A percentile compares a stretch with the other conserved stretches of the same genome.
phyloP scores from a whole-genome alignment of 2,329 filamentous ascomycete genomes.

The Lachnellula suecica region DNA sequence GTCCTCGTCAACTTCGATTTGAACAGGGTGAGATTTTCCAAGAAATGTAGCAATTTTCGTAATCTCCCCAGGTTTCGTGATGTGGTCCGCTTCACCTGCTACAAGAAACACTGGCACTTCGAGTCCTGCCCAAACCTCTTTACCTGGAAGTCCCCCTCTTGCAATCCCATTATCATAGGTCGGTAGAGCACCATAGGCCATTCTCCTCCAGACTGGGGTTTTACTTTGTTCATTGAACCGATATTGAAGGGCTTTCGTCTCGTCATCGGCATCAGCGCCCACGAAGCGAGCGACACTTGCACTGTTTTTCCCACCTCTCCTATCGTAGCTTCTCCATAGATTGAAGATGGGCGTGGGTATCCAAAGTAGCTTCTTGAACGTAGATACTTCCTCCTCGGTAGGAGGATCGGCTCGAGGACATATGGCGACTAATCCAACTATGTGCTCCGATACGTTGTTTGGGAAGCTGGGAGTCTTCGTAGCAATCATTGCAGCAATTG shows the following conservation, averaged over 20 bases:
- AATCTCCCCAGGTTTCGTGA: conserved; percentile 73
- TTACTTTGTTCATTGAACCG: conserved; percentile 80
- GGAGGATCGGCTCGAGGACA: conserved; percentile 73
- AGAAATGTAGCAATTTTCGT: conserved; percentile 59
- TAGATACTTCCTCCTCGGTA: conserved; percentile 48
- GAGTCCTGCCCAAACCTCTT: conserved; percentile 70
- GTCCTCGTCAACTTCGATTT: conserved; percentile 27
- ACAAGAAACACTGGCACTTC: conserved; percentile 75
- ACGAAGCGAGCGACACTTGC: conserved; percentile 78
- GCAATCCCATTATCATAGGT: conserved; percentile 52
- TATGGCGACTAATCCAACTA: conserved; percentile 77
- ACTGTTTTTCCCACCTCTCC: conserved; percentile 75
- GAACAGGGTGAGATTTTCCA: conserved; percentile 22
- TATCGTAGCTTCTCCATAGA: conserved; percentile 74
- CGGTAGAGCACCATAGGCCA: conserved; percentile 72
- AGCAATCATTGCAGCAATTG: conserved; percentile 71
- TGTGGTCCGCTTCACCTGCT: conserved; percentile 71
- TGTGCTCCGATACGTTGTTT: conserved; percentile 55
- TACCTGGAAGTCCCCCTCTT: conserved; percentile 65
- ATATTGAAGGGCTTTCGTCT: conserved; percentile 66
- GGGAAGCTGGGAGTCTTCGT: conserved; percentile 47
- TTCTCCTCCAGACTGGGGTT: conserved; percentile 79
- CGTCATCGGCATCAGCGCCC: conserved; percentile 62
- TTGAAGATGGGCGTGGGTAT: conserved; percentile 75
- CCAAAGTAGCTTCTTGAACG: conserved; percentile 58